Base-by-base conservation (phyloP, 441 rosid genomes). In the Dalechampia spathulata region DNA sequence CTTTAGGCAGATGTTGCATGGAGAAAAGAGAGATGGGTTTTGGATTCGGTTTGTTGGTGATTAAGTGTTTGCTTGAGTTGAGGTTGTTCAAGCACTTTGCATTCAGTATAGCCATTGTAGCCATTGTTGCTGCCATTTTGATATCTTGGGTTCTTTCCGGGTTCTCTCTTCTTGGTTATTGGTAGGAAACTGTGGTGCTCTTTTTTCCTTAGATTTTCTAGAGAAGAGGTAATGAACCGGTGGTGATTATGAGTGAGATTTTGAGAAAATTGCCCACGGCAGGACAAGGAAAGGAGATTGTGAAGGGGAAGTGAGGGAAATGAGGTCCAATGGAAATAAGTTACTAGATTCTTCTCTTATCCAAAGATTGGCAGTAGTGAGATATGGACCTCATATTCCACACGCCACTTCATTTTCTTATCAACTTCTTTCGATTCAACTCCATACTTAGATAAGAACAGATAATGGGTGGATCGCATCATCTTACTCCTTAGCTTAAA, bases 101-200 rank as follows among this genome's bases (percentile, higher is more conserved):
- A 39, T 75, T 73, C 52, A 83, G 72, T 41, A 70, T 72, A 36
- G 87, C 75, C 80, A 83, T 76, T 43, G 94, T 77, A 9, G 94
- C 78, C 66, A 85, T 74, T 0, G 88, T 73, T 26, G 92, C 79
- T 5, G 95, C 92, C 96, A 85, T 86, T 72, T 17, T 5, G 26
- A 30, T 37, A 32, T 7, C 1, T 37, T 38, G 16, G 32, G 6
- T 28, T 39, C 11, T 36, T 39, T 13, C 1, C 25, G 0, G 32
- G 17, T 48, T 0, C 3, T 23, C 9, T 30, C 19, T 12, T 17
- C 34, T 30, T 30, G 34, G 34, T n/a, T n/a, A n/a, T n/a, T n/a
- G n/a, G n/a, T n/a, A n/a, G n/a, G n/a, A n/a, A n/a, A 15, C 17
- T 37, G 4, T 52, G 12, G 42, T 43, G 25, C 13, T 49, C 11